Percentiles rank a stretch among this genome's conserved stretches.
These are phyloP conservation scores for Trifolium subterraneum DNA, from an alignment of 306 rosid genomes.

Conservation along the genomic window DNA sequence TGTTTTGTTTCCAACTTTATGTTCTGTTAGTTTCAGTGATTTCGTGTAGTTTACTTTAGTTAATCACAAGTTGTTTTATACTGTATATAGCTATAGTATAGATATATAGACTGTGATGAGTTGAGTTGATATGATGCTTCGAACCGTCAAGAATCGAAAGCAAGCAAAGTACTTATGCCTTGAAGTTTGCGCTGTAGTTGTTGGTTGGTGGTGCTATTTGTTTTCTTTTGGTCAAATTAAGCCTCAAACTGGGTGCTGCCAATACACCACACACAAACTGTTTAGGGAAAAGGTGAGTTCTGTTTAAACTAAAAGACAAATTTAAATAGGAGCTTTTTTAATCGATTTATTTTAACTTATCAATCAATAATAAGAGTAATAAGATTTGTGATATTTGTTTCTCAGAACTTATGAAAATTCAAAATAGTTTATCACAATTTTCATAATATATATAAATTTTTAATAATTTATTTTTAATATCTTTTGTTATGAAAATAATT, in stretches of 20 bases:
- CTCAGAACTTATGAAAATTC: too few relatives aligned
- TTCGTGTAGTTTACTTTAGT: conserved; percentile 22
- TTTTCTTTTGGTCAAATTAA: not conserved
- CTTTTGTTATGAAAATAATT: too few relatives aligned
- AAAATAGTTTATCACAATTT: too few relatives aligned
- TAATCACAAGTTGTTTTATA: not conserved
- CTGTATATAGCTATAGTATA: not conserved
- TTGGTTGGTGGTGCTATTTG: not conserved
- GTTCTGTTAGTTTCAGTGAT: conserved; percentile 35
- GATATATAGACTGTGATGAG: not conserved
- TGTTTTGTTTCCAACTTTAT: conserved; percentile 9
- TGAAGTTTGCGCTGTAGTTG: not conserved
- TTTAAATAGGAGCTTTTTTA: too few relatives aligned
- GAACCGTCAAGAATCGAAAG: not conserved
- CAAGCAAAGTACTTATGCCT: not conserved
- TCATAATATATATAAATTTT: too few relatives aligned
- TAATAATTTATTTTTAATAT: too few relatives aligned
- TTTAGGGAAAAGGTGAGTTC: not conserved
- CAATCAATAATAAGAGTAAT: too few relatives aligned
- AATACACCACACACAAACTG: not conserved
- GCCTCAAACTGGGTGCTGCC: conserved; percentile 3
- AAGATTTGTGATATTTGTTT: too few relatives aligned
- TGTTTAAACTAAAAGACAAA: too few relatives aligned
- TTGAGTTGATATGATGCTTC: conserved; percentile 16
- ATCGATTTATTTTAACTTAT: too few relatives aligned